Base-by-base conservation (phyloP, 2,329 filamentous ascomycete species). In the Periconia sp. region DNA sequence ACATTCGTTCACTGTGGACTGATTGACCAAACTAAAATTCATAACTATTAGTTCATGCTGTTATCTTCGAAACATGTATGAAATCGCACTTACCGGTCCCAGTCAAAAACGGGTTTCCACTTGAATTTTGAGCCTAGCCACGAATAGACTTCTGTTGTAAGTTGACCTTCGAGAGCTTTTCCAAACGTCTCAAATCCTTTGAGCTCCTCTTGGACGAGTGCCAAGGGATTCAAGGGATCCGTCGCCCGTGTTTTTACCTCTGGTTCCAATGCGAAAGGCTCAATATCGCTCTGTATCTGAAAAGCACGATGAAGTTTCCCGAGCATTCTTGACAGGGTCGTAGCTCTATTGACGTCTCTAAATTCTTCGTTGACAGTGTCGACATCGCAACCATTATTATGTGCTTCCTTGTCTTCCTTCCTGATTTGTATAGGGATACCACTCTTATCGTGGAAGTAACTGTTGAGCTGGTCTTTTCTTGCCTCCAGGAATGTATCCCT, bases 61-160 rank as follows among this genome's bases (percentile, higher is more conserved):
- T 33, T 33, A 11, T 17, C 5, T 35, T 14, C 1, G 17, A 6
- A 44, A 9, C 8, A 33, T 35, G 7, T 13, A 43, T 31, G 40
- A n/a, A 35, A 18, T 27, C 2, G 11, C 19, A 23, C 48, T 50
- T 50, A 50, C 48, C 51, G 58, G 41, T 67, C 64, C 65, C 64
- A 69, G 46, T 69, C 65, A 51, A 67, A 67, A 8, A 66, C 48
- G 9, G 66, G 65, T 10, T 57, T 55, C 66, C 66, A 68, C 1
- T 50, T 43, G 45, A 70, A 63, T 0, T 46, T 57, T 15, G 47
- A n/a, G 13, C 60, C 49, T 15, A 69, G 47, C 61, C 61, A 69
- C n/a, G n/a, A 15, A 40, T 64, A 65, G 11, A 59, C 41, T 2
- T 48, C 19, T 33, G 10, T 11, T 37, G 33, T 9, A 56, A 45